Percentiles rank a stretch among this genome's conserved stretches.
phyloP scores from a whole-genome alignment of 768 basidiomycete species.

The Paxillus involutus region DNA sequence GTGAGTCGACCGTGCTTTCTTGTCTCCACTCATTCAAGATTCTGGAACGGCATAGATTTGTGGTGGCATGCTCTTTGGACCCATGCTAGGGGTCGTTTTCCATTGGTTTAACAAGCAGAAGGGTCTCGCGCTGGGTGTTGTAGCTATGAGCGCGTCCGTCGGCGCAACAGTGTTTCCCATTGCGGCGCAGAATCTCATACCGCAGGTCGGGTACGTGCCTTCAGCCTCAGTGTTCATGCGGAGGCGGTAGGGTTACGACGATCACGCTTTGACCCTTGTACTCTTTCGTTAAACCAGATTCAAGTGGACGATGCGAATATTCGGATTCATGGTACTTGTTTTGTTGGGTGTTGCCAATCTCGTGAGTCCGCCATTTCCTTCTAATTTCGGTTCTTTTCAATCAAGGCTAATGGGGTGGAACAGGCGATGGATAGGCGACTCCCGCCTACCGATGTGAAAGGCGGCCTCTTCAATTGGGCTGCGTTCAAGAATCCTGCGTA shows the following conservation, averaged over 20 bases:
- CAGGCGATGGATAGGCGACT: slow-evolving; percentile 46
- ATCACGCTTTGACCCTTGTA: background rate
- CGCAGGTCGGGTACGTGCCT: slow-evolving; percentile 50
- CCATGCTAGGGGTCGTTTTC: slow-evolving; percentile 55
- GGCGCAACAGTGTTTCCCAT: slow-evolving; percentile 74
- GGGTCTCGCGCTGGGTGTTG: slow-evolving; percentile 58
- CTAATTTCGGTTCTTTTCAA: slow-evolving; percentile 4
- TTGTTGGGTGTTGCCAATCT: slow-evolving; percentile 56
- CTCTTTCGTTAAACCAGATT: slow-evolving; percentile 43
- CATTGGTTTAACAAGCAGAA: slow-evolving; percentile 72
- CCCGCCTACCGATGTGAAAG: slow-evolving; percentile 50
- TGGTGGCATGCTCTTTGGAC: slow-evolving; percentile 62
- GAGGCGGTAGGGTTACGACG: no score
- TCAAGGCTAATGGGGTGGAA: background rate
- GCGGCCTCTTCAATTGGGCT: slow-evolving; percentile 56
- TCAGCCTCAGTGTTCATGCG: background rate
- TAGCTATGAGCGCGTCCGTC: slow-evolving; percentile 63
- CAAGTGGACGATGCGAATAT: slow-evolving; percentile 71
- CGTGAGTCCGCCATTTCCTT: slow-evolving; percentile 29
- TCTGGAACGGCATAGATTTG: slow-evolving; percentile 26
- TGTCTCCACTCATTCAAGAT: background rate
- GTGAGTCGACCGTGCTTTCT: slow-evolving; percentile 34
- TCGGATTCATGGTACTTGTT: slow-evolving; percentile 61
- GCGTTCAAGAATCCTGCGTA: slow-evolving; percentile 51
- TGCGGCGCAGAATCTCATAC: slow-evolving; percentile 52